phyloP scores from a whole-genome alignment of 371 early-diverging fungal species.

The Mucor indicus region DNA sequence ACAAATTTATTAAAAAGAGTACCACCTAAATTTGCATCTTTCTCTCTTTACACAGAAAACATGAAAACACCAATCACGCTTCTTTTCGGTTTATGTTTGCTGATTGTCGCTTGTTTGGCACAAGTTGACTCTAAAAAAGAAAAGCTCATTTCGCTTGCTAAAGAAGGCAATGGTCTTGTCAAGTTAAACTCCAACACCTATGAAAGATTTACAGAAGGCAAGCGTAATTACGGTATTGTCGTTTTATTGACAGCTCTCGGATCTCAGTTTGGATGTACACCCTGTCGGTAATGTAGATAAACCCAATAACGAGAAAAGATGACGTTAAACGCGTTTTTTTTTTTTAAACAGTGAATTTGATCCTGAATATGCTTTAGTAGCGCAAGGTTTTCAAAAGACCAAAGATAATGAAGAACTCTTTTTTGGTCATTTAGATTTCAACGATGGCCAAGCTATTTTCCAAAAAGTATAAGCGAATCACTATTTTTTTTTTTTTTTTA shows the following conservation, averaged over 20 bases:
- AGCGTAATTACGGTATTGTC: slow-evolving; percentile 75
- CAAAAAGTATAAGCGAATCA: slow-evolving; percentile 50
- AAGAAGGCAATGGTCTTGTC: slow-evolving; percentile 49
- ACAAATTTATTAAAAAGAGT: too few species aligned
- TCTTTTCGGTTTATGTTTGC: too few species aligned
- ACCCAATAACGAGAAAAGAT: neutral
- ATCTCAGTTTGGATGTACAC: slow-evolving; percentile 66
- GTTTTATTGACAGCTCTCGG: slow-evolving; percentile 74
- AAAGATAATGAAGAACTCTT: slow-evolving; percentile 51
- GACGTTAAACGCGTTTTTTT: slow-evolving; percentile 1
- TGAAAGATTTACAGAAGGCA: slow-evolving; percentile 63
- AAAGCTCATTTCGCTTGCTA: slow-evolving; percentile 34
- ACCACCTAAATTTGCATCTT: too few species aligned
- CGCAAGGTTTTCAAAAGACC: slow-evolving; percentile 54
- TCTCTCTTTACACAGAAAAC: too few species aligned
- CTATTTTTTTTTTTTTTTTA: neutral
- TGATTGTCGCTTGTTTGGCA: too few species aligned
- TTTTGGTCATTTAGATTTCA: slow-evolving; percentile 74
- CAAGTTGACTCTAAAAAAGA: slow-evolving; percentile 34
- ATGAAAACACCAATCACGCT: too few species aligned
- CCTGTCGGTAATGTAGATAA: slow-evolving; percentile 63
- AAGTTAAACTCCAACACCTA: slow-evolving; percentile 62
- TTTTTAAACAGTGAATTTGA: slow-evolving; percentile 64
- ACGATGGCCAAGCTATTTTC: slow-evolving; percentile 71
- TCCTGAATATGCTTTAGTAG: slow-evolving; percentile 66